Evolutionary conservation across 148 eudicot genomes (phyloP).

Genomic region (Suaeda aralocaspica): DNA sequence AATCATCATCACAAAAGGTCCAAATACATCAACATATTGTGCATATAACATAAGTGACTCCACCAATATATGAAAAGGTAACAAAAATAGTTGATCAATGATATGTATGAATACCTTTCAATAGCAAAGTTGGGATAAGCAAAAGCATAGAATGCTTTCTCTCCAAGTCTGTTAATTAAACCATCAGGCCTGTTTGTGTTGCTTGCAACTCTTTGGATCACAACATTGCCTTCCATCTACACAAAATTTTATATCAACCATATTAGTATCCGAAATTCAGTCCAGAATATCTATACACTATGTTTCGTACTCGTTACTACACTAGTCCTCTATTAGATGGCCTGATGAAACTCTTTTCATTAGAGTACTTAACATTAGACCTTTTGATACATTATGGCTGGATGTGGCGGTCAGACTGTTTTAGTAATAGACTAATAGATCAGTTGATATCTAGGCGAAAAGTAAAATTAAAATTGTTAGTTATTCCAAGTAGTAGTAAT

Average conservation of each 20-base stretch:
- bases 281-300: neutral
- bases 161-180: conserved; percentile 10
- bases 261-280: neutral
- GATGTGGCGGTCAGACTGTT: too few relatives aligned
- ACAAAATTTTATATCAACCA: neutral
- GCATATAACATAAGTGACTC: neutral
- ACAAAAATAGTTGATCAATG: neutral
- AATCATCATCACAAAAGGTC: neutral
- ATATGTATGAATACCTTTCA: conserved; percentile 9
- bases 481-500: too few relatives aligned
- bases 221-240: neutral
- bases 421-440: too few relatives aligned
- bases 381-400: too few relatives aligned
- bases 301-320: too few relatives aligned
- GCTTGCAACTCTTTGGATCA: conserved; percentile 12
- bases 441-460: too few relatives aligned
- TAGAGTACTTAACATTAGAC: too few relatives aligned
- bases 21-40: neutral
- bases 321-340: neutral
- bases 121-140: conserved; percentile 13
- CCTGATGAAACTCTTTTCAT: too few relatives aligned
- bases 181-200: conserved; percentile 11
- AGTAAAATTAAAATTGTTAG: too few relatives aligned
- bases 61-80: conserved; percentile 2
- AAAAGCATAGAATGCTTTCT: conserved; percentile 12